Evolutionary conservation across 495 filamentous ascomycete genomes (phyloP).

Genomic region (Hypoxylon lenormandii): DNA sequence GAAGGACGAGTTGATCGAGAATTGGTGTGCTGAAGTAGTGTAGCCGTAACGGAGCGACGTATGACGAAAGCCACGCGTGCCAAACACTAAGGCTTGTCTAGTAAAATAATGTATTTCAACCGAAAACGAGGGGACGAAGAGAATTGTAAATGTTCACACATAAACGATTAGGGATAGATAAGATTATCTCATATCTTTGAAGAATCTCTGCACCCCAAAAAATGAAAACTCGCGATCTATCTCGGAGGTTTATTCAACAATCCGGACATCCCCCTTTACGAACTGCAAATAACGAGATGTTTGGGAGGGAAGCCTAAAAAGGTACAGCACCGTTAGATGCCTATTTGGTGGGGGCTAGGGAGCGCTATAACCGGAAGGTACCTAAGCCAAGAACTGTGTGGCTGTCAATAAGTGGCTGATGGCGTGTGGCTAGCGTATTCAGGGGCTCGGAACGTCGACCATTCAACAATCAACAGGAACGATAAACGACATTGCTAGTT

Average conservation of each 20-base stretch:
- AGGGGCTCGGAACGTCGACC: neutral
- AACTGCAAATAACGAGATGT: constrained; percentile 7
- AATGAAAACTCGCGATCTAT: constrained; percentile 19
- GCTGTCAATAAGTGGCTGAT: constrained; percentile 5
- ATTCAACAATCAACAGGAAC: no score
- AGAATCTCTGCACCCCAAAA: constrained; percentile 3
- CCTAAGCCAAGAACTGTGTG: constrained; percentile 17
- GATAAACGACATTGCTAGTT: no score
- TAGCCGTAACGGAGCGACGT: constrained; percentile 1
- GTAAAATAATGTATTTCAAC: neutral
- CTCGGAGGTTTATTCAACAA: constrained; percentile 12
- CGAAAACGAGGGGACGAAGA: constrained; percentile 31
- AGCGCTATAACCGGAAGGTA: neutral
- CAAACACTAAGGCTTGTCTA: constrained; percentile 1
- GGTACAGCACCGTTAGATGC: no score
- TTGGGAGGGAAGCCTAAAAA: constrained; percentile 4
- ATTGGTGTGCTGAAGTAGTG: constrained; percentile 1
- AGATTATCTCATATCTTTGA: constrained; percentile 31
- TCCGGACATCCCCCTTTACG: constrained; percentile 40
- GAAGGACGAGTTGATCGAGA: constrained; percentile 8
- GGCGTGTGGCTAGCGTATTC: no score
- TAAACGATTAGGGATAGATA: constrained; percentile 1
- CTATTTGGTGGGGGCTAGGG: constrained; percentile 19
- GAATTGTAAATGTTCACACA: constrained; percentile 22
- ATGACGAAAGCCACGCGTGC: constrained; percentile 22